phyloP scores from a whole-genome alignment of 768 basidiomycete species.

The Coprinopsis marcescibilis region DNA sequence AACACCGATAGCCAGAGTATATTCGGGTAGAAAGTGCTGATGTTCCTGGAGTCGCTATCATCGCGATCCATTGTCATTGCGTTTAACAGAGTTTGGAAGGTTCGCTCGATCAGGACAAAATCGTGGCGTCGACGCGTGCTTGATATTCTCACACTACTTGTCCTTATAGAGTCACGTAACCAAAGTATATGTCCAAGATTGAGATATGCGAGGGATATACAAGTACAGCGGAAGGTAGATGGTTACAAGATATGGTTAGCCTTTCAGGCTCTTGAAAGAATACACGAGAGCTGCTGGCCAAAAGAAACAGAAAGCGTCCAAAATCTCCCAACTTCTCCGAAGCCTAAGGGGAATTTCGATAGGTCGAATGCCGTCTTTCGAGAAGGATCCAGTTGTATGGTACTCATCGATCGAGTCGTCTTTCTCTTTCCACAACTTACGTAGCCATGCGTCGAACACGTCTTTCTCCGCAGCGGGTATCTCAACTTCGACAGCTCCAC shows the following conservation, averaged over 20 bases:
- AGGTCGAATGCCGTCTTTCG: constrained; percentile 16
- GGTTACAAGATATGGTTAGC: too few species aligned
- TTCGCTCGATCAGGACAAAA: too few species aligned
- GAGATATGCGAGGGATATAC: constrained; percentile 3
- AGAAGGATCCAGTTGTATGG: constrained; percentile 46
- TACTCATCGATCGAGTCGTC: constrained; percentile 72
- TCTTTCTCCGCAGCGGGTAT: constrained; percentile 53
- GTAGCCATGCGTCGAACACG: constrained; percentile 79
- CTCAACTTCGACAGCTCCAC: constrained; percentile 35
- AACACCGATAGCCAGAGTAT: too few species aligned
- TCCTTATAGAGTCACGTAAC: background rate
- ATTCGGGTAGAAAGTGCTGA: too few species aligned
- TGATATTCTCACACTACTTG: background rate
- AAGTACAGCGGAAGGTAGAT: constrained; percentile 8
- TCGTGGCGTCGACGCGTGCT: too few species aligned
- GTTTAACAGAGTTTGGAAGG: too few species aligned
- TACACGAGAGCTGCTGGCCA: constrained; percentile 49
- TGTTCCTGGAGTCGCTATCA: too few species aligned
- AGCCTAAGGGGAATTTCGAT: constrained; percentile 59
- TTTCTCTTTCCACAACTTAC: constrained; percentile 78
- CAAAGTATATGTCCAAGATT: background rate
- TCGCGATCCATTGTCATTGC: too few species aligned
- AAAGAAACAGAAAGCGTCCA: constrained; percentile 70
- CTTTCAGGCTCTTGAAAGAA: constrained; percentile 37
- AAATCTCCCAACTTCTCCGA: constrained; percentile 45